These are phyloP conservation scores for Rhodosporidiobolus sp. DNA, from an alignment of 768 basidiomycete species.

Conservation along the genomic window DNA sequence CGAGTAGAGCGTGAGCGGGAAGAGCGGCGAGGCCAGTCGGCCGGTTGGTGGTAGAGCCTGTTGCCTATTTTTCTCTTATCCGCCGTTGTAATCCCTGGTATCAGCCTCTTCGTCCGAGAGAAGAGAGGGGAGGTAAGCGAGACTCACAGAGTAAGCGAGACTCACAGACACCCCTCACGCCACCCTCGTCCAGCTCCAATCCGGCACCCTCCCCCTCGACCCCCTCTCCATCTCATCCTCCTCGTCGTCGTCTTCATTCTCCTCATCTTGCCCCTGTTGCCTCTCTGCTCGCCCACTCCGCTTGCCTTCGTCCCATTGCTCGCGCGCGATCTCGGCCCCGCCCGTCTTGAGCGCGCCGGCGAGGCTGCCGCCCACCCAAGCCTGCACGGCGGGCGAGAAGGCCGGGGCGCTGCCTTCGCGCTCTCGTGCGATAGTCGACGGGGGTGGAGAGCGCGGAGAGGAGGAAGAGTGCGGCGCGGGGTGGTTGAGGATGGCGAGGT, in stretches of 20 bases:
- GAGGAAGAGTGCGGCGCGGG: slow-evolving; percentile 53
- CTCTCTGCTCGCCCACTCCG: slow-evolving; percentile 44
- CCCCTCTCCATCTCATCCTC: background rate
- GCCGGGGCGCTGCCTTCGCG: slow-evolving; percentile 82
- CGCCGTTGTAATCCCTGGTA: no score
- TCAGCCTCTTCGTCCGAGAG: background rate
- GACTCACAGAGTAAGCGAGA: background rate
- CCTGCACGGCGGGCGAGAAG: slow-evolving; percentile 72
- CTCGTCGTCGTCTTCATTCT: background rate
- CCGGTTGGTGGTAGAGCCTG: background rate
- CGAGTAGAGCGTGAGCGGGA: background rate
- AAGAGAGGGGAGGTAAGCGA: background rate
- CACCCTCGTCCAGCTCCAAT: slow-evolving; percentile 13
- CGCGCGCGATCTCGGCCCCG: slow-evolving; percentile 73
- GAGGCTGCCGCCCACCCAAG: slow-evolving; percentile 91
- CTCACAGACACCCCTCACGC: background rate
- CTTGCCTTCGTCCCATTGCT: slow-evolving; percentile 67
- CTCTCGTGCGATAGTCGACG: background rate
- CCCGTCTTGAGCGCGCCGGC: slow-evolving; percentile 87
- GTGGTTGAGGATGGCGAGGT: slow-evolving; percentile 81
- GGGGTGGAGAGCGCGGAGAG: slow-evolving; percentile 45
- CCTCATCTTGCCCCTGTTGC: background rate
- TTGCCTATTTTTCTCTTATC: no score
- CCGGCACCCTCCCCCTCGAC: slow-evolving; percentile 10
- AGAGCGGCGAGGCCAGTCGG: background rate